A percentile compares a stretch with the other conserved stretches of the same genome.
Evolutionary conservation across 495 filamentous ascomycete genomes (phyloP).

Genomic region (Aspergillus coremiiformis): DNA sequence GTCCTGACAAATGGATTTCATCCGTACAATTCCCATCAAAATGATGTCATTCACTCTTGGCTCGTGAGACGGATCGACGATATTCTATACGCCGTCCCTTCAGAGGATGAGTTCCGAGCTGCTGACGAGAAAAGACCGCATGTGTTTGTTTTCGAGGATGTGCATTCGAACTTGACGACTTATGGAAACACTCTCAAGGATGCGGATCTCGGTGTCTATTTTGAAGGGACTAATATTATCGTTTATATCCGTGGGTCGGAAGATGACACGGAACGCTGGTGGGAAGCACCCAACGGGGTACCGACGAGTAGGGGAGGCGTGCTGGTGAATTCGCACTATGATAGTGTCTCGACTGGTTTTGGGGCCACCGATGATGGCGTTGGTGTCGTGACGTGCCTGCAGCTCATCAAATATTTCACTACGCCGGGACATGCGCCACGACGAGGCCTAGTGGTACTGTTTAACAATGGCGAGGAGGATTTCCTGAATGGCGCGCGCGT

Average conservation of each 20-base stretch:
- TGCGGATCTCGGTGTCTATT: constrained; percentile 51
- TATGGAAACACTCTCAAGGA: constrained; percentile 19
- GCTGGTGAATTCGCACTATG: constrained; percentile 92
- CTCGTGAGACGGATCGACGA: constrained; percentile 62
- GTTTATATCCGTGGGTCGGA: constrained; percentile 80
- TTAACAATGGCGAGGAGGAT: constrained; percentile 97
- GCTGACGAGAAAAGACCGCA: constrained; percentile 25
- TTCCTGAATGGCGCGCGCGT: constrained; percentile 82
- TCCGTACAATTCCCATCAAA: constrained; percentile 77
- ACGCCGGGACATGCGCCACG: constrained; percentile 66
- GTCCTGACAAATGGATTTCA: constrained; percentile 68
- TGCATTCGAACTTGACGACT: constrained; percentile 69
- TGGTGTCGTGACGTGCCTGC: constrained; percentile 76
- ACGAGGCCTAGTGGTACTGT: constrained; percentile 70
- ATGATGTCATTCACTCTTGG: constrained; percentile 73
- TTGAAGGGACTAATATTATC: constrained; percentile 88
- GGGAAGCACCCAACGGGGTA: constrained; percentile 39
- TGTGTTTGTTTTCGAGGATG: constrained; percentile 70
- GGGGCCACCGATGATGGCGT: constrained; percentile 94
- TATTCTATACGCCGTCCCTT: constrained; percentile 54
- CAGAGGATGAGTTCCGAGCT: constrained; percentile 6
- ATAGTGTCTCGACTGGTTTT: constrained; percentile 84
- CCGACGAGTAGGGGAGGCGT: constrained; percentile 63
- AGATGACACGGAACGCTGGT: constrained; percentile 61
- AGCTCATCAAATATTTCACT: constrained; percentile 85